These are phyloP conservation scores for Artemisia tridentata DNA, from an alignment of 129 eudicot genomes.

Conservation along the genomic window DNA sequence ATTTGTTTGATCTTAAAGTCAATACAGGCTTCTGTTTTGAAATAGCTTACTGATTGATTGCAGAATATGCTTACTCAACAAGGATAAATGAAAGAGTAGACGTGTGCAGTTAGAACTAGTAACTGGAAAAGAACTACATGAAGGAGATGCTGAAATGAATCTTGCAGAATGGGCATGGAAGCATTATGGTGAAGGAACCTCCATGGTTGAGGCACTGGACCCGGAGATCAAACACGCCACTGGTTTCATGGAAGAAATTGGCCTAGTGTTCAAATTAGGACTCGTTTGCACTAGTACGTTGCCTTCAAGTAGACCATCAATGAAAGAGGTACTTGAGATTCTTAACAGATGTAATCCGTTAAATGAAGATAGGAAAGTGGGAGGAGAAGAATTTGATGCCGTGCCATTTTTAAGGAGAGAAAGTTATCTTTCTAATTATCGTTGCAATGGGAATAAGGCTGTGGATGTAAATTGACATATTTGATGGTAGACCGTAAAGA, in stretches of 20 bases:
- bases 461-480: conserved; percentile 38
- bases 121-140: conserved; percentile 74
- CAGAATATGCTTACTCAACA: conserved; percentile 76
- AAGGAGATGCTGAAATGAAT: conserved; percentile 54
- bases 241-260: conserved; percentile 54
- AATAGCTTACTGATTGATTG: conserved; percentile 3
- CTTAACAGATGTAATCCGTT: conserved; percentile 45
- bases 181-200: conserved; percentile 50
- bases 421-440: conserved; percentile 57
- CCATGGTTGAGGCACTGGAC: conserved; percentile 51
- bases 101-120: conserved; percentile 75
- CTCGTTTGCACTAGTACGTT: conserved; percentile 70
- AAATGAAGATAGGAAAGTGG: conserved; percentile 39
- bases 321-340: conserved; percentile 70
- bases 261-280: conserved; percentile 57
- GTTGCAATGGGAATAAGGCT: conserved; percentile 44
- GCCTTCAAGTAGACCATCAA: conserved; percentile 76
- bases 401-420: conserved; percentile 55
- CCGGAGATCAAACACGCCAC: conserved; percentile 47
- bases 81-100: conserved; percentile 71
- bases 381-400: conserved; percentile 46
- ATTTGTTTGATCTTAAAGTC: too few species aligned
- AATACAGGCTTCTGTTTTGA: too few species aligned
- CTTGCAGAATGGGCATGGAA: conserved; percentile 94
- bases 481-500: conserved; percentile 32